phyloP scores from a whole-genome alignment of 2,329 filamentous ascomycete genomes.

The Berkeleyomyces rouxiae region DNA sequence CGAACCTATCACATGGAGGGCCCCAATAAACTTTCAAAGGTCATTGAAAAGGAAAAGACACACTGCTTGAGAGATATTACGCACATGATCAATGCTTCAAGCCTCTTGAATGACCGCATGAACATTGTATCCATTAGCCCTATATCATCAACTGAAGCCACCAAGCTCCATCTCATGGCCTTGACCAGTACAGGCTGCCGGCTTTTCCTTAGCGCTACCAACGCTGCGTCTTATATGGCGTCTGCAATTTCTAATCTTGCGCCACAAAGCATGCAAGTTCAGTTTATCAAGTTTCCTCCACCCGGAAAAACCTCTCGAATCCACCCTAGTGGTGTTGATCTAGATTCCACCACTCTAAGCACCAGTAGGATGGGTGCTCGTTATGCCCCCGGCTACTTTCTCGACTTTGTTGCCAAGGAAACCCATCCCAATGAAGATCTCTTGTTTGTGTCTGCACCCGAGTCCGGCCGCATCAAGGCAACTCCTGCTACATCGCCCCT shows the following conservation, averaged over 20 bases:
- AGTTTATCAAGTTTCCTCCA: constrained; percentile 89
- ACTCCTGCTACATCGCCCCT: constrained; percentile 35
- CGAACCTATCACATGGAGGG: constrained; percentile 76
- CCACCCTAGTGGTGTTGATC: constrained; percentile 28
- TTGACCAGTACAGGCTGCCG: constrained; percentile 81
- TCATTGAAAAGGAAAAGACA: constrained; percentile 48
- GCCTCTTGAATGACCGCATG: constrained; percentile 51
- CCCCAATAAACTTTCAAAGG: constrained; percentile 41
- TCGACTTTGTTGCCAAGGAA: constrained; percentile 61
- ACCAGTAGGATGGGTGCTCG: constrained; percentile 36
- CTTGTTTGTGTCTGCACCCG: constrained; percentile 74
- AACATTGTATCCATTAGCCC: constrained; percentile 72
- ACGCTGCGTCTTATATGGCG: constrained; percentile 50
- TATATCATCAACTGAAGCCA: constrained; percentile 62
- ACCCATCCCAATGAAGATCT: constrained; percentile 41
- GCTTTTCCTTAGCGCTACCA: constrained; percentile 80
- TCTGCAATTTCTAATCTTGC: constrained; percentile 44
- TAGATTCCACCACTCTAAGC: constrained; percentile 32
- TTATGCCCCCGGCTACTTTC: constrained; percentile 79
- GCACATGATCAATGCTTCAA: constrained; percentile 66
- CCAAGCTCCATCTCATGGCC: constrained; percentile 75
- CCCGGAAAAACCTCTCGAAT: constrained; percentile 22
- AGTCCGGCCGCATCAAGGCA: constrained; percentile 66
- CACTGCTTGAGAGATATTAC: constrained; percentile 56
- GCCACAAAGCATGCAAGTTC: constrained; percentile 93